Conservation (phyloP, 345 rosid genomes). For the Ailanthus altissimus region DNA sequence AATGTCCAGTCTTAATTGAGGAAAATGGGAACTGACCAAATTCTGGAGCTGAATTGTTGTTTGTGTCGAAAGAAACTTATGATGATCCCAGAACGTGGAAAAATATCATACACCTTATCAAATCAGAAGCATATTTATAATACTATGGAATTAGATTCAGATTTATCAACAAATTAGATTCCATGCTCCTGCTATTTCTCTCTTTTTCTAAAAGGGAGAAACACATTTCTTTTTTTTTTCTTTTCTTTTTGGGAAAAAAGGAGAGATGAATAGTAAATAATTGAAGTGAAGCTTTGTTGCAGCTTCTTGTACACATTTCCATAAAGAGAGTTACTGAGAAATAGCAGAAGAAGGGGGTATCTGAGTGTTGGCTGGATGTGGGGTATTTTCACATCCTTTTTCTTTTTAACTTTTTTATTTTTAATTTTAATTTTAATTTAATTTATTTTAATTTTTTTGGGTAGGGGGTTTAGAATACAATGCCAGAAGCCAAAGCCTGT, state of each 20-base stretch:
- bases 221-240: not conserved
- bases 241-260: not conserved
- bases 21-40: not conserved
- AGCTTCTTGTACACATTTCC: slow-evolving; percentile 28
- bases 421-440: too few relatives aligned
- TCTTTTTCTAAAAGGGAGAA: not conserved
- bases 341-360: not conserved
- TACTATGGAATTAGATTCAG: not conserved
- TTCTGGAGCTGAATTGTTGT: not conserved
- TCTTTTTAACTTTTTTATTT: not conserved
- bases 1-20: not conserved
- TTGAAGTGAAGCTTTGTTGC: slow-evolving; percentile 17
- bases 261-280: not conserved
- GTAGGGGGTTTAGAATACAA: slow-evolving; percentile 17
- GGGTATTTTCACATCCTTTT: slow-evolving; percentile 10
- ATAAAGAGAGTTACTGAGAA: slow-evolving; percentile 8
- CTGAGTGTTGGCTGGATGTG: not conserved
- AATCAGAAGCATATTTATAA: not conserved
- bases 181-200: not conserved
- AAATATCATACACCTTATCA: not conserved
- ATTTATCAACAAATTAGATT: not conserved
- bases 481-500: slow-evolving; percentile 30
- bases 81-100: not conserved
- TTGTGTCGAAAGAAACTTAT: not conserved
- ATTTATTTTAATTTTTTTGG: slow-evolving; percentile 20